Percentiles rank a stretch among this genome's conserved stretches.
Evolutionary conservation across 768 basidiomycete genomes (phyloP).

Genomic region (Rickenella mellea): DNA sequence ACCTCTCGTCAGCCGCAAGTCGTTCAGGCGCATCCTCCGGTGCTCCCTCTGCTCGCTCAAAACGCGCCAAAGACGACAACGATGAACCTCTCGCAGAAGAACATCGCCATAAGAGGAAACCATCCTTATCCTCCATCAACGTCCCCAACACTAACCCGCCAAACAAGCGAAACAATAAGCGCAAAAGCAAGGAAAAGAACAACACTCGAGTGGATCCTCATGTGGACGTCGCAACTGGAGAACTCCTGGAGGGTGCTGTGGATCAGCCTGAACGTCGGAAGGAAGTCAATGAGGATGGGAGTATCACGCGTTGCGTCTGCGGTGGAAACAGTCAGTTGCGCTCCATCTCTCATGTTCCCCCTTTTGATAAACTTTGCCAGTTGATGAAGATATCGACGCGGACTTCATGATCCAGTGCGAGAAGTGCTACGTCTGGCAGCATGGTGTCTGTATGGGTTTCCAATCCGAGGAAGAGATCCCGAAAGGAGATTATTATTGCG

Average conservation of each 20-base stretch:
- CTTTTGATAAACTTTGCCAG: conserved; percentile 13
- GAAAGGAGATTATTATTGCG: conserved; percentile 86
- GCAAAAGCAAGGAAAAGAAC: conserved; percentile 62
- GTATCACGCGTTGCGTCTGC: conserved; percentile 78
- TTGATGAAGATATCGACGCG: conserved; percentile 67
- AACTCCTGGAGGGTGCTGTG: conserved; percentile 16
- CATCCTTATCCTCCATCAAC: conserved; percentile 19
- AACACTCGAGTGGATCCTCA: background rate
- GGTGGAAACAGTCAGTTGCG: conserved; percentile 53
- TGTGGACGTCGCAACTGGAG: background rate
- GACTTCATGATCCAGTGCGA: conserved; percentile 99
- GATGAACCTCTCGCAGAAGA: conserved; percentile 55
- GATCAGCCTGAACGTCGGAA: conserved; percentile 31
- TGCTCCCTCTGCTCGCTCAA: conserved; percentile 31
- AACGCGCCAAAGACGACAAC: conserved; percentile 63
- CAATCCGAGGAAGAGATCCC: conserved; percentile 65
- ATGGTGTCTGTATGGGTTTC: conserved; percentile 93
- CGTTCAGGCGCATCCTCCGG: conserved; percentile 25
- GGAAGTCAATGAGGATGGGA: conserved; percentile 42
- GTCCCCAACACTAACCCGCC: conserved; percentile 20
- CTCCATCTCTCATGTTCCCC: conserved; percentile 10
- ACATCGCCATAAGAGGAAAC: conserved; percentile 25
- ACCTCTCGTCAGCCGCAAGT: conserved; percentile 16
- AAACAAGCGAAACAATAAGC: conserved; percentile 38
- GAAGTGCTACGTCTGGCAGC: conserved; percentile 96